These are phyloP conservation scores for Lindgomyces ingoldianus DNA, from an alignment of 495 filamentous ascomycete species.

Conservation along the genomic window DNA sequence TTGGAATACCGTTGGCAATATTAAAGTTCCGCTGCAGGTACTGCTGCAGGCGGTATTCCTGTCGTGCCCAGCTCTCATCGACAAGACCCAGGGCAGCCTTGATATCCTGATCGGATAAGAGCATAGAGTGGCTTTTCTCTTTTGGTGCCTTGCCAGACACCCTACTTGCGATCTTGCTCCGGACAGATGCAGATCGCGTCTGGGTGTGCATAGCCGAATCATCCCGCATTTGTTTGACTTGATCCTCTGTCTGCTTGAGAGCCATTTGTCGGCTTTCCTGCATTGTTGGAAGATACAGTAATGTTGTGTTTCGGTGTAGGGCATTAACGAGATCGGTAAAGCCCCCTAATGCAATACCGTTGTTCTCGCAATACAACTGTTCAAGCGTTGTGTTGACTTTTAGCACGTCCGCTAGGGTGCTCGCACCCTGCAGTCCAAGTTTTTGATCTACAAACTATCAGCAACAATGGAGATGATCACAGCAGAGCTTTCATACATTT, in stretches of 20 bases:
- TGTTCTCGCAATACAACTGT: constrained; percentile 75
- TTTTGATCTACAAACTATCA: constrained; percentile 37
- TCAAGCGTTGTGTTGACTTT: constrained; percentile 64
- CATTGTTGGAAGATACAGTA: constrained; percentile 69
- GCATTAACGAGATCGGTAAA: constrained; percentile 77
- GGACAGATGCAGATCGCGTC: constrained; percentile 22
- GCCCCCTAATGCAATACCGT: constrained; percentile 74
- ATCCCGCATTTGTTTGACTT: constrained; percentile 57
- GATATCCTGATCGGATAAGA: constrained; percentile 46
- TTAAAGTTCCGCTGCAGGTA: constrained; percentile 66
- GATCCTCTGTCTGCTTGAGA: constrained; percentile 62
- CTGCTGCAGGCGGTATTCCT: constrained; percentile 56
- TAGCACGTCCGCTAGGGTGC: constrained; percentile 74
- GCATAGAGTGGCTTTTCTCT: constrained; percentile 9
- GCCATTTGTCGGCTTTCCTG: constrained; percentile 61
- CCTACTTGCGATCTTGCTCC: constrained; percentile 29
- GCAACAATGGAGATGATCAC: neutral
- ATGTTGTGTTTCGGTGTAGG: constrained; percentile 64
- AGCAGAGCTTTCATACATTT: constrained; percentile 50
- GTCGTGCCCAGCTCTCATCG: constrained; percentile 63
- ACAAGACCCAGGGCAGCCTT: constrained; percentile 54
- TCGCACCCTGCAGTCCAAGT: constrained; percentile 68
- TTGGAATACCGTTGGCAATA: constrained; percentile 51
- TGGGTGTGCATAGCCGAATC: constrained; percentile 38
- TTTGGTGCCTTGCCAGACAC: constrained; percentile 19